phyloP scores from a whole-genome alignment of 495 filamentous ascomycete genomes.

The Lepidopterella palustris region DNA sequence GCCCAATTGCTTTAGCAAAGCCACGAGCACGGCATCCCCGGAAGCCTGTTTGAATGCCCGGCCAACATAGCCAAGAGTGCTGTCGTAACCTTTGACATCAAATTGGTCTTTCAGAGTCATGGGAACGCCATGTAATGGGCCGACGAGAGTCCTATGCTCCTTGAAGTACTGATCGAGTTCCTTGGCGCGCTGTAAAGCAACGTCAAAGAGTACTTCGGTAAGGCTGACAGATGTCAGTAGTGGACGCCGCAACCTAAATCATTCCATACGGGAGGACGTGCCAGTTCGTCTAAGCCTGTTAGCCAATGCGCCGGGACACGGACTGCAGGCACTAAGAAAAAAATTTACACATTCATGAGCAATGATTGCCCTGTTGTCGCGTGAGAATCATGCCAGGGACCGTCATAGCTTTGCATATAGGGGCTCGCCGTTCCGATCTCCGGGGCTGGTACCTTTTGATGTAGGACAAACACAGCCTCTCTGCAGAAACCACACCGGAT shows the following conservation, averaged over 20 bases:
- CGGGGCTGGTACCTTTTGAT: constrained; percentile 44
- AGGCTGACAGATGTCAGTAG: constrained; percentile 12
- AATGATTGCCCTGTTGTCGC: constrained; percentile 16
- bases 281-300: constrained; percentile 25
- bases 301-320: constrained; percentile 2
- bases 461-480: constrained; percentile 41
- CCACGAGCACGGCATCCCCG: constrained; percentile 34
- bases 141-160: constrained; percentile 23
- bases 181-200: constrained; percentile 16
- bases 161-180: constrained; percentile 24
- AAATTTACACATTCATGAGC: constrained; percentile 22
- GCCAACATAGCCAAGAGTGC: constrained; percentile 30
- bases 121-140: constrained; percentile 29
- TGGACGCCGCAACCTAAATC: neutral
- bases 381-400: constrained; percentile 18
- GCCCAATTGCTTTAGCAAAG: constrained; percentile 44
- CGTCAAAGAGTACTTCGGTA: constrained; percentile 28
- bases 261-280: constrained; percentile 5
- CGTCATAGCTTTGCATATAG: neutral
- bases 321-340: neutral
- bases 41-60: constrained; percentile 23
- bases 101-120: constrained; percentile 32
- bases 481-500: constrained; percentile 41
- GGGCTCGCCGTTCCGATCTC: neutral
- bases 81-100: constrained; percentile 27